Evolutionary conservation across 169 alveolate genomes (phyloP), one percentile per base, ranked within the genome.

Genomic region (Eimeria zaria): DNA sequence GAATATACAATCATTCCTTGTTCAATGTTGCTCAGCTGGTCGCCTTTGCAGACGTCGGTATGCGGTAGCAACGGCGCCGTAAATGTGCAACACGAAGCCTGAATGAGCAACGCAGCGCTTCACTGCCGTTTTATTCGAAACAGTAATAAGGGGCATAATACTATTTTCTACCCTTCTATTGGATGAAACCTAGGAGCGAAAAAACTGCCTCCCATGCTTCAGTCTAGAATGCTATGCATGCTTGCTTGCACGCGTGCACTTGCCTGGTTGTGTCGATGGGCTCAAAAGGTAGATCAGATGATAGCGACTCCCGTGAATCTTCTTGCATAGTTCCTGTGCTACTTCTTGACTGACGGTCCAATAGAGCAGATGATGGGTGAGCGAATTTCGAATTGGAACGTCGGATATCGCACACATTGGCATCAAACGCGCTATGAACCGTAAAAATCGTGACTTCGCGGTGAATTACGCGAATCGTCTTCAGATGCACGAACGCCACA

Each of bases 201-300:
- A 46, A 46, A 48, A 24, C 12, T 16, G 83, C 22, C 64, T 24
- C 20, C n/a, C 41, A 36, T 0, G 36, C 44, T n/a, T 30, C 44
- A 14, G 18, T 20, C 51, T 22, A 16, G 62, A 46, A 16, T 74
- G 62, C 14, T n/a, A 30, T 14, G 48, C 64, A 22, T 5, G 48
- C 46, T 24, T 22, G n/a, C n/a, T n/a, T n/a, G n/a, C n/a, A n/a
- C n/a, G n/a, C 58, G 14, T 78, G 44, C 89, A 41, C 93, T 62
- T 85, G 62, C 93, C 93, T 85, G 44, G 93, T 62, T 44, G 93
- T 85, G 80, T 85, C 93, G 64, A 85, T 60, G 64, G 93, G 93
- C 27, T 85, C 93, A 22, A 85, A 85, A 4, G 93, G 93, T 53
- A 85, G 81, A 41, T 85, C 60, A 22, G 80, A 36, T 27, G 93